Percentiles rank a stretch among this genome's conserved stretches.
Conservation (phyloP, 1,284 basidiomycete species). For the Fomitopsis betulina region DNA sequence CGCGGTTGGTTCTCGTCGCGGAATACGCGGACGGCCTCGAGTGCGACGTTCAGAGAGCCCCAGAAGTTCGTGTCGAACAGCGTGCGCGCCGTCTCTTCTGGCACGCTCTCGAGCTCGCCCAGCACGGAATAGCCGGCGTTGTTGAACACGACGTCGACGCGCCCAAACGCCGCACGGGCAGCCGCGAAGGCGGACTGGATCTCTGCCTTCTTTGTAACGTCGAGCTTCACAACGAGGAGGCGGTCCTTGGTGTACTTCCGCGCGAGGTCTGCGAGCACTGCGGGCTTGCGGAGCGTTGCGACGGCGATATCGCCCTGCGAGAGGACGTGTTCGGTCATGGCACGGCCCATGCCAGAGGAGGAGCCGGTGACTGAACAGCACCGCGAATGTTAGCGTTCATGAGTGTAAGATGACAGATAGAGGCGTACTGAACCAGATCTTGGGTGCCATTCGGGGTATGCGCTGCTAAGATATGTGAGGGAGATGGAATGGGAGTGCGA, state of each 20-base stretch:
- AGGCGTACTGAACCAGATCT: too few relatives aligned
- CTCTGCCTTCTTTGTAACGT: conserved; percentile 31
- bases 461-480: too few relatives aligned
- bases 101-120: conserved; percentile 30
- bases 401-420: too few relatives aligned
- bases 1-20: conserved; percentile 30
- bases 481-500: too few relatives aligned
- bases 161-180: conserved; percentile 31
- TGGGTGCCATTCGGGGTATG: too few relatives aligned
- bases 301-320: conserved; percentile 27
- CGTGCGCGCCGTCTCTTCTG: conserved; percentile 17
- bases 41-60: conserved; percentile 31
- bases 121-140: conserved; percentile 32
- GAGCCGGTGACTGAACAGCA: conserved; percentile 24
- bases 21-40: conserved; percentile 32
- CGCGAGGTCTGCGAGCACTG: conserved; percentile 20
- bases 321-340: conserved; percentile 22
- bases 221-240: conserved; percentile 35
- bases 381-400: too few relatives aligned
- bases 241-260: conserved; percentile 12
- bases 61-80: conserved; percentile 37
- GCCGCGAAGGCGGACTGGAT: conserved; percentile 30
- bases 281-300: conserved; percentile 27
- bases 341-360: conserved; percentile 28
- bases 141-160: conserved; percentile 41